Base-by-base conservation (phyloP, 2,329 filamentous ascomycete species). In the Neopestalotiopsis sp. region DNA sequence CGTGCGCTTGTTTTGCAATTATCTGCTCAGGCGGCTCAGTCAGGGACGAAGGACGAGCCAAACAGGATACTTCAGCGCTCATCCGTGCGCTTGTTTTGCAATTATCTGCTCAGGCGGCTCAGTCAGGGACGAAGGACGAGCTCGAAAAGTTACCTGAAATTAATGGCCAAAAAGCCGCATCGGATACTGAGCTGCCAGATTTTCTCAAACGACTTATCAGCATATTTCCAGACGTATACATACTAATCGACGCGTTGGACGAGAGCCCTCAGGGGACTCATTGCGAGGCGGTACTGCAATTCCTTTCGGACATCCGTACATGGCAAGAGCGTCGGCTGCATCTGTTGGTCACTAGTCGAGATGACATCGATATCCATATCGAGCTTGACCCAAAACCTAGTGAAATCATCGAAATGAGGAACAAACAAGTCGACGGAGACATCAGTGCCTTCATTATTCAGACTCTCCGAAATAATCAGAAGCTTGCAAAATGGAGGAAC, bases 191-290 rank as follows among this genome's bases (percentile, higher is more conserved):
- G 5, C 68, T 79, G 5, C 14, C 74, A 13, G 72, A 73, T 17
- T 75, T 69, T 40, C 66, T 79, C 1, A 69, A 56, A 49, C 56
- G 74, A 53, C 53, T 79, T 1, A 30, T 80, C 1, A 61, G 67
- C 17, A 40, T 65, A 3, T 81, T 81, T 57, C 49, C 75, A 0
- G 67, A 77, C 7, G 74, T 80, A 0, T 82, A 79, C 64, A 73
- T 82, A 10, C 53, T 82, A 2, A 10, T 82, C 3, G 80, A 83
- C 68, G 81, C 80, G 1, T 71, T 82, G 5, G 79, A 82, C 61
- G 80, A 83, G 70, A 79, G 79, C 58, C 77, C 78, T 0, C 68
- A 71, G 9, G 68, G 74, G 1, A 72, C 58, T 20, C 70, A 76
- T 38, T 72, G 75, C 2, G 72, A 73, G 14, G 74, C 70, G 1